Evolutionary conservation across 345 rosid genomes (phyloP), one percentile per base, ranked within the genome.

Genomic region (Mangifera indica): DNA sequence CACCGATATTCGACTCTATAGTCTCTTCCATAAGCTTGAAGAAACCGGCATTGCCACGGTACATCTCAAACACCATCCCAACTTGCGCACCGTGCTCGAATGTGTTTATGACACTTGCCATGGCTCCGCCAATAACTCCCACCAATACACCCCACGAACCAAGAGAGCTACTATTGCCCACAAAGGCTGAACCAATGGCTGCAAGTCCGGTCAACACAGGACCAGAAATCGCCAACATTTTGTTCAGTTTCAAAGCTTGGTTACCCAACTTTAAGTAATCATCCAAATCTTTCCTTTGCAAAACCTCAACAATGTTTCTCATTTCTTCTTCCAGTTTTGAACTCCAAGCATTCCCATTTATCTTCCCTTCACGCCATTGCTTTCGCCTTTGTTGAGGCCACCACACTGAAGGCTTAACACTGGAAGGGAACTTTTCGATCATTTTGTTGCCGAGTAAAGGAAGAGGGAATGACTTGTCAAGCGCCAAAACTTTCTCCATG

Each of bases 11-110:
- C 1, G 82, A 83, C 58, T 81, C 82, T 51, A 85, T 75, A 8
- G 72, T 76, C 67, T 87, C 88, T 68, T 81, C 78, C 83, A 80
- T 59, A 7, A 74, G 81, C 55, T 78, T 72, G 11, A 81, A 83
- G 75, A 81, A 84, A 10, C 91, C 88, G 0, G 84, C 91, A 44
- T 80, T 83, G 74, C 76, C 70, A 14, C 86, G 45, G 11, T 85
- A 81, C 88, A 87, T 81, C 81, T 84, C 88, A 15, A 87, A 78
- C 77, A 84, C 84, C 88, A 87, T 84, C 20, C 88, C 91, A 17
- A 81, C 80, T 74, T 80, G 87, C 9, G 77, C 74, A 10, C 86
- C 88, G 55, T 87, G 88, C 78, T 81, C 85, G 10, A 83, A 10
- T n/a, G 83, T 67, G 69, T 73, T 84, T 45, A 81, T 79, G 3